Evolutionary conservation across 1,139 yeast species (phyloP), one percentile per base, ranked within the genome.

Genomic region (Zygosaccharomyces pseudobailii): DNA sequence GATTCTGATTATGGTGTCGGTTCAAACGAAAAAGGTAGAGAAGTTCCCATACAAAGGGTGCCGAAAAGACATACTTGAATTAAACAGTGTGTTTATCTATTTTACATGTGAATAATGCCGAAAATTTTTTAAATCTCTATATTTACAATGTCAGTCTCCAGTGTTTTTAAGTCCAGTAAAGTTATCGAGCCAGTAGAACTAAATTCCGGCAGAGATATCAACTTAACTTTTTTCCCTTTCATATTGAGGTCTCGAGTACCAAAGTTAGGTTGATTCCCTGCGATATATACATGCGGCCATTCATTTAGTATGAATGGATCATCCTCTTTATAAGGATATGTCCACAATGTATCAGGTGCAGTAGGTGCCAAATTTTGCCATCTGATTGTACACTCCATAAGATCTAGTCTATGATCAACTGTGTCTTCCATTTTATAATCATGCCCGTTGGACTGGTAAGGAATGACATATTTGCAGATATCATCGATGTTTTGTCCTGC

Each of bases 291-390:
- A 62, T 88, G 92, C 0, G 98, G 98, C 20, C 87, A 78, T 58
- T 84, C 86, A 5, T 71, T 71, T 30, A 92, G 63, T 3, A 87
- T 75, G 65, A 92, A 89, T 2, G 97, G 97, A 65, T 94, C 98
- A 4, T 63, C 59, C 37, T 82, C 79, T n/a, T 78, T 76, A 60
- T 75, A 90, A 0, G 99, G 97, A 58, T 88, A 89, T 54, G 95
- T 84, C 71, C 87, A 86, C 38, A 92, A 70, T 0, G 99, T 94
- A 61, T 92, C 98, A 0, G 99, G 99, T 0, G 96, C 95, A 0
- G 97, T 89, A 2, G 98, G 98, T 0, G 88, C 84, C 33, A 87
- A 72, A 58, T 87, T 87, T 56, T 88, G 92, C 96, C 97, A 92
- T 45, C 73, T 70, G 35, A 94, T 65, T 1, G 87, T 84, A 6